Evolutionary conservation across 495 filamentous ascomycete species (phyloP).

Genomic region (Hypoxylon trugodes): DNA sequence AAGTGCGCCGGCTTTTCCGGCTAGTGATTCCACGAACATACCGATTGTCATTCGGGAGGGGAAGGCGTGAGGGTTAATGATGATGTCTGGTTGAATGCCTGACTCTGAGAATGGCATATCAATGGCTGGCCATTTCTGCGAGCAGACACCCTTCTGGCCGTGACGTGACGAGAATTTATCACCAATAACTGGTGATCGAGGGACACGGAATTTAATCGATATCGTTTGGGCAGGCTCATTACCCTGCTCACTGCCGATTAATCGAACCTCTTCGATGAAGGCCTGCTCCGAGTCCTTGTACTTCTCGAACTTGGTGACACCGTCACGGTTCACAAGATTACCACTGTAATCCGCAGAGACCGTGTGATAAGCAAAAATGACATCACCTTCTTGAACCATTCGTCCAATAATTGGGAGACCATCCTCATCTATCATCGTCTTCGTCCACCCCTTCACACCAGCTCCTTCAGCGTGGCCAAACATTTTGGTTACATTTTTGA

Average conservation of each 20-base stretch:
- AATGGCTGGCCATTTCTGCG: slow-evolving; percentile 92
- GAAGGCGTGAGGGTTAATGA: slow-evolving; percentile 99
- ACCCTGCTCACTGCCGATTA: slow-evolving; percentile 84
- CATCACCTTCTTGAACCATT: slow-evolving; percentile 77
- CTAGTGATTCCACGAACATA: slow-evolving; percentile 98
- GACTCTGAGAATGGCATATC: slow-evolving; percentile 99
- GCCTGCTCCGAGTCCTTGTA: slow-evolving; percentile 91
- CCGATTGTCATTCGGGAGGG: slow-evolving; percentile 99
- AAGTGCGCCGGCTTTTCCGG: slow-evolving; percentile 91
- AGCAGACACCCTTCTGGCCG: slow-evolving; percentile 96
- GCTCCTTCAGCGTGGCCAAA: slow-evolving; percentile 86
- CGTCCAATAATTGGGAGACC: slow-evolving; percentile 83
- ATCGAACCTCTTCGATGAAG: slow-evolving; percentile 90
- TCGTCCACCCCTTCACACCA: slow-evolving; percentile 67
- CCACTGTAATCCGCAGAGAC: slow-evolving; percentile 79
- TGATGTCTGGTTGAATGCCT: slow-evolving; percentile 95
- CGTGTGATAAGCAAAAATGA: slow-evolving; percentile 88
- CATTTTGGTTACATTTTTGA: slow-evolving; percentile 69
- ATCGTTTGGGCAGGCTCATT: slow-evolving; percentile 83
- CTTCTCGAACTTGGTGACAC: slow-evolving; percentile 80
- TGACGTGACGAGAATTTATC: slow-evolving; percentile 99
- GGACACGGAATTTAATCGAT: slow-evolving; percentile 91
- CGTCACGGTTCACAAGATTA: slow-evolving; percentile 80
- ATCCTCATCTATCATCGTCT: slow-evolving; percentile 79
- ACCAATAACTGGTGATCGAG: slow-evolving; percentile 89